Evolutionary conservation across 352 stramenopile species (phyloP).

Genomic region (Thalassiosira mediterranea): DNA sequence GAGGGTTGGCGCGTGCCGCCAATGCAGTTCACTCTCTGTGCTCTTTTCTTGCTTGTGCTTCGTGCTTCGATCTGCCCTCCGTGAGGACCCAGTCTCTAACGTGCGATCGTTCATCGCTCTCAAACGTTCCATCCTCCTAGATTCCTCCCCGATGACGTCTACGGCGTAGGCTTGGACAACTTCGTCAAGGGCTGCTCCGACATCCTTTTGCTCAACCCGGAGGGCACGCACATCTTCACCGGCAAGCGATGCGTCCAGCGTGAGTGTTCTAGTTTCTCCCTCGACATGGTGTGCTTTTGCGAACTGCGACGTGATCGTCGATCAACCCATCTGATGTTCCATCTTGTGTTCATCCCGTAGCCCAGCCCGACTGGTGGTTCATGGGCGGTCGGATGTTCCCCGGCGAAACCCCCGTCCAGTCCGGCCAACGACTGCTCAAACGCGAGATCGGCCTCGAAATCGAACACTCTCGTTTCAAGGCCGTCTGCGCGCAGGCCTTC

Average conservation of each 20-base stretch:
- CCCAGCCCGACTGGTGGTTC: conserved; percentile 70
- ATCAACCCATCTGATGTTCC: too few relatives aligned
- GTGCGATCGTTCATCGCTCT: not conserved
- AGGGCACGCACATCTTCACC: conserved; percentile 32
- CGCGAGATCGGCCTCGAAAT: conserved; percentile 55
- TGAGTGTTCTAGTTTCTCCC: too few relatives aligned
- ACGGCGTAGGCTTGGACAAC: conserved; percentile 62
- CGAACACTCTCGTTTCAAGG: conserved; percentile 23
- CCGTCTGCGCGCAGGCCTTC: conserved; percentile 53
- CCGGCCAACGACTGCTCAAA: conserved; percentile 33
- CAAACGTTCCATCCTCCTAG: conserved; percentile 2
- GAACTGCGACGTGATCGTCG: too few relatives aligned
- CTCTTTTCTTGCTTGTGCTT: not conserved
- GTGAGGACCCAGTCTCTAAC: not conserved
- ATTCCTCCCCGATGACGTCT: conserved; percentile 59
- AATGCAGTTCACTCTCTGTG: too few relatives aligned
- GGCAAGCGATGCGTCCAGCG: conserved; percentile 54
- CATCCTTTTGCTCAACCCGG: conserved; percentile 42
- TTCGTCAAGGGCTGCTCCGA: conserved; percentile 65
- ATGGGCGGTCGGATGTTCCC: conserved; percentile 56
- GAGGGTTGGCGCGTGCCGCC: too few relatives aligned
- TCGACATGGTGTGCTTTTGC: too few relatives aligned
- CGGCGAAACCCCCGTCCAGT: conserved; percentile 55
- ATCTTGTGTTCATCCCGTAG: too few relatives aligned
- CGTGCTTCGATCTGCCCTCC: not conserved